Conservation (phyloP, 176 grass and related monocot species). For the Zizania latifolia region DNA sequence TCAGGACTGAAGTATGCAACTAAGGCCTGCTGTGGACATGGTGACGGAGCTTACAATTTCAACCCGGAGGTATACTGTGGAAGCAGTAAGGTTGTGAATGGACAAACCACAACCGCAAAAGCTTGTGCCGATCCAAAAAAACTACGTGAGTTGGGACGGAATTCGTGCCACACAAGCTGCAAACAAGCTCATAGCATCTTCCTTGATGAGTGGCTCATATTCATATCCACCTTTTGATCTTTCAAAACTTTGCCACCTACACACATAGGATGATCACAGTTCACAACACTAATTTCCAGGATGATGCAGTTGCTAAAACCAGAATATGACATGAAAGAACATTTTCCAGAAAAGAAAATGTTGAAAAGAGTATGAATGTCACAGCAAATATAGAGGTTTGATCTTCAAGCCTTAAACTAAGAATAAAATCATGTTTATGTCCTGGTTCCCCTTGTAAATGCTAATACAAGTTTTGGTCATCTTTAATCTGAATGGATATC, state of each 20-base stretch:
- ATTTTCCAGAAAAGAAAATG: not conserved
- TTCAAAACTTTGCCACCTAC: slow-evolving; percentile 30
- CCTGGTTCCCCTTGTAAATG: not conserved
- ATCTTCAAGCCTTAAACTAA: not conserved
- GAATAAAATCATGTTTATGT: not conserved
- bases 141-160: slow-evolving; percentile 78
- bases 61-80: slow-evolving; percentile 41
- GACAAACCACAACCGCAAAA: slow-evolving; percentile 12
- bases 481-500: not conserved
- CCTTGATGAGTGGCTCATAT: slow-evolving; percentile 37
- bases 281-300: not conserved
- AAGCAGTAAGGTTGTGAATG: slow-evolving; percentile 48
- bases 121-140: slow-evolving; percentile 52
- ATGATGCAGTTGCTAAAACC: not conserved
- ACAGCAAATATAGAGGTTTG: not conserved
- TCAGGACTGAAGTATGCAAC: slow-evolving; percentile 53
- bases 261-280: slow-evolving; percentile 25
- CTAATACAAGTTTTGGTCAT: not conserved
- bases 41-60: slow-evolving; percentile 52
- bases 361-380: not conserved
- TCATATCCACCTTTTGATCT: slow-evolving; percentile 43
- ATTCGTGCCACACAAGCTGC: slow-evolving; percentile 76
- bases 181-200: slow-evolving; percentile 36
- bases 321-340: not conserved
- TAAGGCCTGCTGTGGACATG: slow-evolving; percentile 63